Evolutionary conservation across 2,329 filamentous ascomycete genomes (phyloP).

Genomic region (Scolecobasidium constrictum): DNA sequence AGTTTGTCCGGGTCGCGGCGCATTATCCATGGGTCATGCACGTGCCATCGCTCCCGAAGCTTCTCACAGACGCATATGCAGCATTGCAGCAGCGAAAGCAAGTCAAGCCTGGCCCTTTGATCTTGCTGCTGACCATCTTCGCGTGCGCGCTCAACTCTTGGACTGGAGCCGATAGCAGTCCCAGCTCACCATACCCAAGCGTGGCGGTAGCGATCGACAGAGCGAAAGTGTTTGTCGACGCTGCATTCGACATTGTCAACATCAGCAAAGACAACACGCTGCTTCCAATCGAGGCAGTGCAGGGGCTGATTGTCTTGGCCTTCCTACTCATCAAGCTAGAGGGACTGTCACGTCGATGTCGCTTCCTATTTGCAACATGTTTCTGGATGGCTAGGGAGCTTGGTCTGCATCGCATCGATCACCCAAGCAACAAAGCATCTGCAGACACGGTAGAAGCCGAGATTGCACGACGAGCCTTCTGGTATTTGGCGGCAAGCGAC

Average conservation of each 20-base stretch:
- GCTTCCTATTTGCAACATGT: conserved; percentile 21
- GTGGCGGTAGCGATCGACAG: conserved; percentile 18
- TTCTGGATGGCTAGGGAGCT: conserved; percentile 18
- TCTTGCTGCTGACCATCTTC: conserved; percentile 22
- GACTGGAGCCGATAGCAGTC: conserved; percentile 14
- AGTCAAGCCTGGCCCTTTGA: conserved; percentile 18
- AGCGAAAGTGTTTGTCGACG: conserved; percentile 20
- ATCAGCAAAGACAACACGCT: conserved; percentile 17
- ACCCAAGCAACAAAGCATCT: conserved; percentile 8
- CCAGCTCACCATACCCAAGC: conserved; percentile 9
- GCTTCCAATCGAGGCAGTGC: conserved; percentile 24
- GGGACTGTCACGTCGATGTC: conserved; percentile 23
- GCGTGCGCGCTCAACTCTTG: conserved; percentile 23
- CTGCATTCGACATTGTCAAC: conserved; percentile 22
- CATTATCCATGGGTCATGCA: conserved; percentile 26
- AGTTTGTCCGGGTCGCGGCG: conserved; percentile 22
- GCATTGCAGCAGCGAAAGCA: conserved; percentile 13
- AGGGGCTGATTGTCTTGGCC: conserved; percentile 24
- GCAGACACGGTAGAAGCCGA: conserved; percentile 21
- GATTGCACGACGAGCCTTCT: conserved; percentile 29
- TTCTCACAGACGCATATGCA: conserved; percentile 21
- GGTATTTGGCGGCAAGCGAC: conserved; percentile 28
- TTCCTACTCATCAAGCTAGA: conserved; percentile 25
- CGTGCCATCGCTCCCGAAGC: conserved; percentile 16
- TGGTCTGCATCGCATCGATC: conserved; percentile 14